Base-by-base conservation (phyloP, 2,329 filamentous ascomycete species). In the Trichoderma simmonsii region DNA sequence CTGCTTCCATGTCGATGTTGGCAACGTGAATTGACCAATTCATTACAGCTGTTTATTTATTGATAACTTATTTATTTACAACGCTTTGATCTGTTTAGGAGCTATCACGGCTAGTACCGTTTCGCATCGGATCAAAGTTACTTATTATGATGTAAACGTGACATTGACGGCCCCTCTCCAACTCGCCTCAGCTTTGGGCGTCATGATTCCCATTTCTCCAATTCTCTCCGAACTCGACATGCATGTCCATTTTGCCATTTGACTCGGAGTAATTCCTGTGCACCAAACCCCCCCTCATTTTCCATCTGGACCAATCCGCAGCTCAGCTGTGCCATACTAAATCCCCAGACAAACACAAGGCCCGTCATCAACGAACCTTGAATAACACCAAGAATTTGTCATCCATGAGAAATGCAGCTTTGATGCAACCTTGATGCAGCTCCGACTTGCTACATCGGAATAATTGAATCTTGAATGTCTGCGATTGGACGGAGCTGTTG, bases 141-240 rank as follows among this genome's bases (percentile, higher is more conserved):
- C 14, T 54, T 39, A 34, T n/a, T n/a, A 70, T 70, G 67, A 70
- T 70, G 67, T 70, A 70, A 70, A 70, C 18, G 67, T 70, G 67
- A 70, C 66, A 69, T 32, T 34, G 32, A 54, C 15, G 9, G 24
- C 26, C 54, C 24, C 43, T 54, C 24, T 34, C 30, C 63, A 57
- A 56, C 21, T 56, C 21, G 30, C 32, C 21, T 39, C 51, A 26
- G 54, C 24, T 24, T 48, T 30, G 36, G 26, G 26, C 28, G 6
- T 51, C 56, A 54, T 43, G 43, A n/a, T 66, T 56, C 32, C 15
- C 12, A 14, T 24, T 24, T 54, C 48, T 6, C 39, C 39, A 43
- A 51, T 12, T 51, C n/a, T 8, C 48, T 12, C 48, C 48, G 14
- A 51, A 51, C 12, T 51, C 9, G 43, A 43, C 15, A 4, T 43